Percentiles rank a stretch among this genome's conserved stretches.
Evolutionary conservation across 139 green algal species (phyloP).

Genomic region (Eudorina sp.): DNA sequence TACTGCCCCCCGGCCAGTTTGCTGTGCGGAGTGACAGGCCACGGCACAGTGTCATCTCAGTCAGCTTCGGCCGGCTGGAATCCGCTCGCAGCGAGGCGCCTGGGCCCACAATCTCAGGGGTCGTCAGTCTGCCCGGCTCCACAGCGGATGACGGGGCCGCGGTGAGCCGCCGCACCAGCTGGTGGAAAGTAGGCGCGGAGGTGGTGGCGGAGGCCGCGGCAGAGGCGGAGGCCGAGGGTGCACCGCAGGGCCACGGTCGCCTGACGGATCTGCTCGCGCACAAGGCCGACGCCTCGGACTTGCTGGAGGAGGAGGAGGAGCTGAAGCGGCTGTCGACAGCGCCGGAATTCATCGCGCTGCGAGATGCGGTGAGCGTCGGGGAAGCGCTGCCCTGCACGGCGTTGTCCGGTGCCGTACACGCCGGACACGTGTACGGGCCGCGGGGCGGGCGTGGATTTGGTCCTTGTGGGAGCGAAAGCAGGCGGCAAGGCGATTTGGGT

Average conservation of each 20-base stretch:
- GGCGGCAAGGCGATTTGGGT: neutral
- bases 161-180: neutral
- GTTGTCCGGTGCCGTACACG: neutral
- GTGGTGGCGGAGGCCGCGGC: too few species aligned
- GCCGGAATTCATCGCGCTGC: neutral
- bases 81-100: neutral
- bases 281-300: neutral
- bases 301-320: neutral
- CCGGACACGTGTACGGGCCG: too few species aligned
- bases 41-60: neutral
- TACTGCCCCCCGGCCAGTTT: neutral
- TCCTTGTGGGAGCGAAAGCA: neutral
- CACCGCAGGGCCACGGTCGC: neutral
- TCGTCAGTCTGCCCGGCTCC: neutral
- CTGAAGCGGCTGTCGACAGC: neutral
- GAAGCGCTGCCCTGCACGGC: neutral
- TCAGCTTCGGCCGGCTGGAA: neutral
- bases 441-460: neutral
- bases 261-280: neutral
- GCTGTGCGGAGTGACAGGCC: neutral
- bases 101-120: neutral
- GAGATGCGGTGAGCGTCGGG: neutral
- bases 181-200: neutral
- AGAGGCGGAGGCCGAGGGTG: too few species aligned
- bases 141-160: too few species aligned